These are phyloP conservation scores for Hansfordia pulvinata DNA, from an alignment of 2,329 filamentous ascomycete genomes.

Conservation along the genomic window DNA sequence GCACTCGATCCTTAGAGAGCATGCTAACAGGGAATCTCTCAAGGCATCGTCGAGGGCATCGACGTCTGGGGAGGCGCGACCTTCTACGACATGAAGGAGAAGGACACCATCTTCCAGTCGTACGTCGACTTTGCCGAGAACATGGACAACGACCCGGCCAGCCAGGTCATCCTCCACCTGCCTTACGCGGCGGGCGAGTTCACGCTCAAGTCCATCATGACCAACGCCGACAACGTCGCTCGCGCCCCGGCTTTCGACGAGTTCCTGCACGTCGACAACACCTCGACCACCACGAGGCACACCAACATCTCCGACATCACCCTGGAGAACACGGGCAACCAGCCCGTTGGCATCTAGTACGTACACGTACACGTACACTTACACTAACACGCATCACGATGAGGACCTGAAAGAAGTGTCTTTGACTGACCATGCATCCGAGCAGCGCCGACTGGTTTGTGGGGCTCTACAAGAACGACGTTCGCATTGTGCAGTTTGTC, in stretches of 20 bases:
- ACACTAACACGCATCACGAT: too few species aligned
- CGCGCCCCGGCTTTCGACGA: conserved; percentile 16
- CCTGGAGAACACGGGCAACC: conserved; percentile 14
- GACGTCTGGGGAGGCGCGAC: conserved; percentile 21
- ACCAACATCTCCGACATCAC: conserved; percentile 15
- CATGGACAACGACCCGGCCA: conserved; percentile 3
- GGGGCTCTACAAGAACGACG: conserved; percentile 13
- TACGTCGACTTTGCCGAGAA: conserved; percentile 7
- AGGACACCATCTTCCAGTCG: conserved; percentile 10
- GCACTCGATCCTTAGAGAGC: too few species aligned
- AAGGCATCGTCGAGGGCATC: conserved; percentile 11
- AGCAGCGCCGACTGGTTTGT: conserved; percentile 18
- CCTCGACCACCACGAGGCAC: conserved; percentile 13
- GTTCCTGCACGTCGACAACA: conserved; percentile 11
- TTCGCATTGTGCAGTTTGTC: conserved; percentile 16
- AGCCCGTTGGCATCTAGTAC: conserved; percentile 14
- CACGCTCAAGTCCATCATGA: conserved; percentile 16
- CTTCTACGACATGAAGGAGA: conserved; percentile 11
- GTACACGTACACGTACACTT: too few species aligned
- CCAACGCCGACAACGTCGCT: conserved; percentile 15
- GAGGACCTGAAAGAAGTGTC: too few species aligned
- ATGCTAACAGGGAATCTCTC: too few species aligned
- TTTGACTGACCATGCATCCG: too few species aligned
- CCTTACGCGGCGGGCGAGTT: conserved; percentile 15
- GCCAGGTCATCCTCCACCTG: conserved; percentile 18